Evolutionary conservation across 2,329 filamentous ascomycete species (phyloP).

Genomic region (Sarocladium brachiariae): DNA sequence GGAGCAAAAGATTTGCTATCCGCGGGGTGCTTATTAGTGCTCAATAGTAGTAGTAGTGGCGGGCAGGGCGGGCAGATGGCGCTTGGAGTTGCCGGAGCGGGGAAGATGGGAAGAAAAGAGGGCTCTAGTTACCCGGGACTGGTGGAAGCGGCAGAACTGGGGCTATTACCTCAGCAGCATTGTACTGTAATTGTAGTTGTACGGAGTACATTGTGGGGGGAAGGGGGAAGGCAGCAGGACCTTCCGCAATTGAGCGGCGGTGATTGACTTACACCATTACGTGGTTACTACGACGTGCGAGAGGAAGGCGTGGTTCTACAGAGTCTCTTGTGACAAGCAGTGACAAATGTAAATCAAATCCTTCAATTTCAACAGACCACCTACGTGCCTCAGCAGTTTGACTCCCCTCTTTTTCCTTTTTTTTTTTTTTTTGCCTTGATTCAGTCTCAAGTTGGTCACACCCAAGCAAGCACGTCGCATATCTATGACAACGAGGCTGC

Average conservation of each 20-base stretch:
- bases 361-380: neutral
- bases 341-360: neutral
- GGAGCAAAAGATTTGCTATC: neutral
- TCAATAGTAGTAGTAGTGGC: no score
- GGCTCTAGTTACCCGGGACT: neutral
- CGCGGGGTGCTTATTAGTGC: constrained; percentile 1
- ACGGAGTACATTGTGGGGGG: neutral
- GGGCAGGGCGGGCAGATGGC: no score
- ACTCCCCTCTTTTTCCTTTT: neutral
- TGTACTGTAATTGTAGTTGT: no score
- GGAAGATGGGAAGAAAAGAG: neutral
- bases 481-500: constrained; percentile 4
- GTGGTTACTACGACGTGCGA: no score
- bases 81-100: neutral
- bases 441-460: neutral
- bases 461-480: neutral
- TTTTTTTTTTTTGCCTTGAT: neutral
- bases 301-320: no score
- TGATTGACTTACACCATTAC: constrained; percentile 9
- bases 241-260: neutral
- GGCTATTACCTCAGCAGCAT: constrained; percentile 6
- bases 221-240: no score
- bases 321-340: no score
- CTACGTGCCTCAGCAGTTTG: no score
- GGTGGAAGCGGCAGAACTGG: neutral